Conservation (phyloP, 2,329 filamentous ascomycete species). For the Harringtonia aguacate region DNA sequence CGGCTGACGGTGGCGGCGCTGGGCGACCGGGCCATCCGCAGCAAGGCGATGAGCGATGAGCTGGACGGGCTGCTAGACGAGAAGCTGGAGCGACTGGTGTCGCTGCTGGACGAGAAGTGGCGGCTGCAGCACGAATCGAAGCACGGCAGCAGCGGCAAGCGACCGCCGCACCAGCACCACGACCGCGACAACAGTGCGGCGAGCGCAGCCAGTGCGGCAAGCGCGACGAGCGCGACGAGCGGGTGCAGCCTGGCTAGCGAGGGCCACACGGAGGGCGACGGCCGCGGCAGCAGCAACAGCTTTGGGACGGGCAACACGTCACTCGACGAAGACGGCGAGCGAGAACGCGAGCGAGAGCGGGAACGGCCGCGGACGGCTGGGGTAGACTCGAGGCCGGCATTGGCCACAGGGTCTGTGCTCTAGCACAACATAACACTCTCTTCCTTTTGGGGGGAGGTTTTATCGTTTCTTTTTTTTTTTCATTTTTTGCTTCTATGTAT, state of each 20-base stretch:
- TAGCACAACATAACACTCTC: too few relatives aligned
- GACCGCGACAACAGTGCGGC: not conserved
- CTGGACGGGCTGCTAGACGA: conserved; percentile 59
- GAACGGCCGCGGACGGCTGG: not conserved
- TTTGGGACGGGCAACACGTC: conserved; percentile 9
- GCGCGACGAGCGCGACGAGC: not conserved
- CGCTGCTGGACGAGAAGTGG: conserved; percentile 62
- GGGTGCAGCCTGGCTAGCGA: not conserved
- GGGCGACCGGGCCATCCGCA: conserved; percentile 43
- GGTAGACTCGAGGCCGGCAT: not conserved
- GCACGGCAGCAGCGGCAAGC: conserved; percentile 10
- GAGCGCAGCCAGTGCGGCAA: not conserved
- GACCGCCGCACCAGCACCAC: not conserved
- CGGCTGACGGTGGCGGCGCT: conserved; percentile 52
- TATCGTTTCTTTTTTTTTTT: not conserved
- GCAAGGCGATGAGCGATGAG: conserved; percentile 42
- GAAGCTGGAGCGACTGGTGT: conserved; percentile 63
- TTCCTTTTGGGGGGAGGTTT: not conserved
- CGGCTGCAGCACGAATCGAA: conserved; percentile 22
- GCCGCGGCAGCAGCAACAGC: conserved; percentile 9
- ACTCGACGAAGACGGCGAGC: conserved; percentile 2
- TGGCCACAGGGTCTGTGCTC: not conserved
- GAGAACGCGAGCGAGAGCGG: too few relatives aligned
- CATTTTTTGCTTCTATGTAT: too few relatives aligned
- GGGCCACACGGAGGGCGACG: conserved; percentile 2